A percentile compares a stretch with the other conserved stretches of the same genome.
Evolutionary conservation across 441 rosid species (phyloP).

Genomic region (Kokia cookei): DNA sequence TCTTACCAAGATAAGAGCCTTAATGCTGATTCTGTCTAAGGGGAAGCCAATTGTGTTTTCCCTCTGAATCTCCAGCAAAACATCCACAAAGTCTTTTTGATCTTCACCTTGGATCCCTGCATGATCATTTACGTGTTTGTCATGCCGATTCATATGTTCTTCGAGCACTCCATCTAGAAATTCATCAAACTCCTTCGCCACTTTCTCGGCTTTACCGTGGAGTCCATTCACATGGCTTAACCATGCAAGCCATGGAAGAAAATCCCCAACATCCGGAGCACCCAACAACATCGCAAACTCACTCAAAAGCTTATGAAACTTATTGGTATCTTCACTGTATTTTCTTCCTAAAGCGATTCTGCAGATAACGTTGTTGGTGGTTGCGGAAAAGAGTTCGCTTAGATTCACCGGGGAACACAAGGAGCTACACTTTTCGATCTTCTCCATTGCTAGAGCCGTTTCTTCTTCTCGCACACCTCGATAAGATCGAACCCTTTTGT

Average conservation of each 20-base stretch:
- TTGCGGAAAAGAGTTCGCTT: constrained; percentile 15
- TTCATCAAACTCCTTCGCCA: constrained; percentile 26
- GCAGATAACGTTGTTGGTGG: constrained; percentile 34
- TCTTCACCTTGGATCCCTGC: neutral
- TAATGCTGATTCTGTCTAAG: constrained; percentile 25
- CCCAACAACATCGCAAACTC: constrained; percentile 23
- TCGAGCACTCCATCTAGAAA: constrained; percentile 29
- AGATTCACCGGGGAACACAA: constrained; percentile 18
- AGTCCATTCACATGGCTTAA: constrained; percentile 24
- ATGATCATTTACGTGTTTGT: neutral
- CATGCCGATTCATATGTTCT: constrained; percentile 19
- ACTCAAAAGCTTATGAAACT: constrained; percentile 21
- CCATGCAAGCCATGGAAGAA: constrained; percentile 42
- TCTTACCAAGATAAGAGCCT: constrained; percentile 39
- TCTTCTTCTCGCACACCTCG: constrained; percentile 36
- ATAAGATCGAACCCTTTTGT: constrained; percentile 36
- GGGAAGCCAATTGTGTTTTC: constrained; percentile 17
- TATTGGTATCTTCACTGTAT: constrained; percentile 18
- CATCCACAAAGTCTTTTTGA: constrained; percentile 25
- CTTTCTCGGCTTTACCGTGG: constrained; percentile 10
- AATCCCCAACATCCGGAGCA: constrained; percentile 25
- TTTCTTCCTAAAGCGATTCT: constrained; percentile 39
- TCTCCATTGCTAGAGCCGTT: constrained; percentile 16
- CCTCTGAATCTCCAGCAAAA: constrained; percentile 26
- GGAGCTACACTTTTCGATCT: constrained; percentile 12